These are phyloP conservation scores for Phytophthora melonis DNA, from an alignment of 352 stramenopile species.

Conservation along the genomic window DNA sequence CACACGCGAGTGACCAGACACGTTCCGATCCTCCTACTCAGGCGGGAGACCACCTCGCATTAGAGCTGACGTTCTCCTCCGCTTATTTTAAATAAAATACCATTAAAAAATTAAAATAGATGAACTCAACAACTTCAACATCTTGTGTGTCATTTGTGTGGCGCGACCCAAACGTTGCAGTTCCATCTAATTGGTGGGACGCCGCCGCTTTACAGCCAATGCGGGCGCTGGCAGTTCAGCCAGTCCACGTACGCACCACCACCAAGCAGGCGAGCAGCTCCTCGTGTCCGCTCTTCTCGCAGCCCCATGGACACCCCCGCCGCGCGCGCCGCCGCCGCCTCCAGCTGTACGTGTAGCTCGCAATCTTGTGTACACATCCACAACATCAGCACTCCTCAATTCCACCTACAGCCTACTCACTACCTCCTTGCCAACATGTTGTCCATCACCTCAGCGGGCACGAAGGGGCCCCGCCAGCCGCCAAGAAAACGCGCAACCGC, in stretches of 20 bases:
- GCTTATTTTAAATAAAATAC: too few species aligned
- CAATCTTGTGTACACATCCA: constrained; percentile 2
- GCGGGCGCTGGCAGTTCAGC: constrained; percentile 17
- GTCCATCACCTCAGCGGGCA: constrained; percentile 15
- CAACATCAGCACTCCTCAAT: neutral
- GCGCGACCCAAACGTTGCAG: constrained; percentile 15
- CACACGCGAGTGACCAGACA: too few species aligned
- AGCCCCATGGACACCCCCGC: constrained; percentile 33
- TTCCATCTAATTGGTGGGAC: constrained; percentile 1
- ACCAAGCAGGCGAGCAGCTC: constrained; percentile 2
- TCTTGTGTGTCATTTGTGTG: too few species aligned
- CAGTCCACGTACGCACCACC: constrained; percentile 12
- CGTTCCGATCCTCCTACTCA: too few species aligned
- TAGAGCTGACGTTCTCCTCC: too few species aligned
- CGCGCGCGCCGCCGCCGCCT: constrained; percentile 3
- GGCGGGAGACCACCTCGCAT: too few species aligned
- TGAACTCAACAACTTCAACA: too few species aligned
- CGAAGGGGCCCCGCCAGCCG: constrained; percentile 15
- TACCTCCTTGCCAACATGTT: constrained; percentile 10
- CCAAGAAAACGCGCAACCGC: constrained; percentile 42
- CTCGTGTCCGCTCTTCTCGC: constrained; percentile 22
- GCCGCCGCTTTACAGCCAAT: neutral
- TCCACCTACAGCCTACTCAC: neutral
- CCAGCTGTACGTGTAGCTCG: constrained; percentile 34
- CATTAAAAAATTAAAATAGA: too few species aligned